phyloP scores from a whole-genome alignment of 2,329 filamentous ascomycete species.

The Triangularia setosa region DNA sequence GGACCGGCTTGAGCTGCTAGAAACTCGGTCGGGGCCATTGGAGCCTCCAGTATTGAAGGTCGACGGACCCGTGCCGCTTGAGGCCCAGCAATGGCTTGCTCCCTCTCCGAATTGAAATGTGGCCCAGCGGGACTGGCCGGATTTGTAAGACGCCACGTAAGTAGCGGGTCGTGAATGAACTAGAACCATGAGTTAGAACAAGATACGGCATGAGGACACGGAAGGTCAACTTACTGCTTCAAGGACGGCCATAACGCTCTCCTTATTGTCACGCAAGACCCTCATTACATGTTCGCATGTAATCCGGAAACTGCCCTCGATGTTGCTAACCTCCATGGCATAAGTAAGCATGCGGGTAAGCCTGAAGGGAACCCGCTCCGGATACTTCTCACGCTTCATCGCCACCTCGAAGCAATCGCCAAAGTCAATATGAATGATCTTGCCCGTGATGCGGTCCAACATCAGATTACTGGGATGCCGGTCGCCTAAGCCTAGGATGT shows the following conservation, averaged over 20 bases:
- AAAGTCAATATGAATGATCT: slow-evolving; percentile 98
- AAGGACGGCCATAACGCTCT: slow-evolving; percentile 95
- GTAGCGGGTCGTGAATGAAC: slow-evolving; percentile 99
- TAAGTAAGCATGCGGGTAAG: slow-evolving; percentile 98
- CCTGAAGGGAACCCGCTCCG: slow-evolving; percentile 94
- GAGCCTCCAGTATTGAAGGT: slow-evolving; percentile 64
- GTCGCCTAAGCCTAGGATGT: slow-evolving; percentile 94
- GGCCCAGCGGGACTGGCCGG: slow-evolving; percentile 61
- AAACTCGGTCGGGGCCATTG: slow-evolving; percentile 56
- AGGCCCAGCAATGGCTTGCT: slow-evolving; percentile 48
- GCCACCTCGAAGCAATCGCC: slow-evolving; percentile 99
- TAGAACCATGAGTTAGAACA: slow-evolving; percentile 33
- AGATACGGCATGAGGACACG: neutral
- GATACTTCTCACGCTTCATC: slow-evolving; percentile 99
- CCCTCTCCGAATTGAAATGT: slow-evolving; percentile 61
- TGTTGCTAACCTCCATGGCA: slow-evolving; percentile 99
- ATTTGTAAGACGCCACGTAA: slow-evolving; percentile 86
- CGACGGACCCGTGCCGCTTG: slow-evolving; percentile 54
- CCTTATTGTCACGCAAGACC: slow-evolving; percentile 92
- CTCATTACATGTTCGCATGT: slow-evolving; percentile 99
- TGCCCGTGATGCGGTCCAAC: slow-evolving; percentile 92
- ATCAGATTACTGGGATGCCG: slow-evolving; percentile 97
- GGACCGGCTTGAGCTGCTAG: slow-evolving; percentile 43
- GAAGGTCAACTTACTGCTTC: slow-evolving; percentile 73
- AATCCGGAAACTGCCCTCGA: slow-evolving; percentile 96